phyloP scores from a whole-genome alignment of 768 basidiomycete species.

The Stropharia rugosoannulata region DNA sequence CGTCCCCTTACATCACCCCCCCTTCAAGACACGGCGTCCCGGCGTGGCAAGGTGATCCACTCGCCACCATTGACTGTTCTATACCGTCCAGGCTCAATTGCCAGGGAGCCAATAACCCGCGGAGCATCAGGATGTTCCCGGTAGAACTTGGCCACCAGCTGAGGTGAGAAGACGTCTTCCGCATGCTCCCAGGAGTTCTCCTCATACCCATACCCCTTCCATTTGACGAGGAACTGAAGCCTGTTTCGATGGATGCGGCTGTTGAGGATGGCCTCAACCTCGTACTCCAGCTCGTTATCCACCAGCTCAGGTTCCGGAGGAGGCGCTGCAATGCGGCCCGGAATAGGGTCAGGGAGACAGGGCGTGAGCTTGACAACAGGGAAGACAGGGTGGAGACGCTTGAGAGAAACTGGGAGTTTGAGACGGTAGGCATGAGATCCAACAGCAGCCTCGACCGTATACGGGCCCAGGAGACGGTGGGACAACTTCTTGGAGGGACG shows the following conservation, averaged over 20 bases:
- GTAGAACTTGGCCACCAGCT: neutral
- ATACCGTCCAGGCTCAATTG: too few species aligned
- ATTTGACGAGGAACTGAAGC: slow-evolving; percentile 11
- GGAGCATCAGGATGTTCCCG: neutral
- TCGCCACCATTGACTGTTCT: too few species aligned
- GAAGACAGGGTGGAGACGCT: slow-evolving; percentile 16
- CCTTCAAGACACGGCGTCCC: too few species aligned
- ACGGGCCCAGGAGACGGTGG: slow-evolving; percentile 13
- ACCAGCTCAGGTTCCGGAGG: slow-evolving; percentile 17
- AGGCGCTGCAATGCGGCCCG: neutral
- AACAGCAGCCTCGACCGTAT: slow-evolving; percentile 1
- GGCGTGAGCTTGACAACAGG: slow-evolving; percentile 6
- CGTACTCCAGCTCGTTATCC: neutral
- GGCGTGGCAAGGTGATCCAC: too few species aligned
- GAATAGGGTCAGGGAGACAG: neutral
- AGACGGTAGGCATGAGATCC: slow-evolving; percentile 7
- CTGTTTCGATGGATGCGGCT: slow-evolving; percentile 9
- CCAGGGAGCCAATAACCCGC: too few species aligned
- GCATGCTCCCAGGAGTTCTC: neutral
- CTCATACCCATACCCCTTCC: slow-evolving; percentile 1
- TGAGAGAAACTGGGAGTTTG: slow-evolving; percentile 12
- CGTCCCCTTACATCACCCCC: too few species aligned
- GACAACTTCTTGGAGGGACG: slow-evolving; percentile 12
- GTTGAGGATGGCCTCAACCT: neutral
- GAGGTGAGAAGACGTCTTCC: neutral